Conservation (phyloP, 2,329 filamentous ascomycete species). For the Ilyonectria mors-panacis region DNA sequence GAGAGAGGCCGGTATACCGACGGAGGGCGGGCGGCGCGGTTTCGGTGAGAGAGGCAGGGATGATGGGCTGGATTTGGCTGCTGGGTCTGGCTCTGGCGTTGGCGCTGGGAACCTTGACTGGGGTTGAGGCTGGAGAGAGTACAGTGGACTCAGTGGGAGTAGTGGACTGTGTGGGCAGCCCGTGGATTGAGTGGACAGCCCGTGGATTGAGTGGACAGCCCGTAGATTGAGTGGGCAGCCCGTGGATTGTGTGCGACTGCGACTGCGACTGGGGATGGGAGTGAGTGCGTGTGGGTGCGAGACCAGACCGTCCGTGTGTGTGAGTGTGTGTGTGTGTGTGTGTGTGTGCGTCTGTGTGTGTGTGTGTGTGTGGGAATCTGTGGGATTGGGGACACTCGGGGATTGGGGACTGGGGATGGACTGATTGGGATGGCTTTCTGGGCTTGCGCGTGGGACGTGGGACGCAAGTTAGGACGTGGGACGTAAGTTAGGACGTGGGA, state of each 20-base stretch:
- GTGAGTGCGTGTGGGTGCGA: conserved; percentile 17
- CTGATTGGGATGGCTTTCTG: conserved; percentile 8
- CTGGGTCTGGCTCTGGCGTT: conserved; percentile 16
- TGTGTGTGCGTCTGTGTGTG: conserved; percentile 5
- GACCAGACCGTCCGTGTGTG: conserved; percentile 9
- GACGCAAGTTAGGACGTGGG: conserved; percentile 25
- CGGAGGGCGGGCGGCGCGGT: conserved; percentile 32
- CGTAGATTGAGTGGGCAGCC: background rate
- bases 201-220: no score
- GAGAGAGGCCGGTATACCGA: conserved; percentile 37
- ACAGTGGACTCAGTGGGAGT: background rate
- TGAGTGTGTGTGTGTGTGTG: conserved; percentile 13
- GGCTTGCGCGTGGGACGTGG: conserved; percentile 30
- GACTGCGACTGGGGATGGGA: conserved; percentile 19
- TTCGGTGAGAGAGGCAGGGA: conserved; percentile 49
- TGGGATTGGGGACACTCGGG: conserved; percentile 17
- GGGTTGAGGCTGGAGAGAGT: conserved; percentile 21
- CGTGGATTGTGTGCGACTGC: conserved; percentile 22
- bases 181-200: background rate
- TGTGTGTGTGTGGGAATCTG: conserved; percentile 23
- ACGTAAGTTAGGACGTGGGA: conserved; percentile 1
- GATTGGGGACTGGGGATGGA: conserved; percentile 9
- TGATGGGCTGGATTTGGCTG: conserved; percentile 42
- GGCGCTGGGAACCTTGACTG: conserved; percentile 16
- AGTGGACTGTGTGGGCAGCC: background rate